phyloP scores from a whole-genome alignment of 352 stramenopile species.

The Peronospora tabacina region DNA sequence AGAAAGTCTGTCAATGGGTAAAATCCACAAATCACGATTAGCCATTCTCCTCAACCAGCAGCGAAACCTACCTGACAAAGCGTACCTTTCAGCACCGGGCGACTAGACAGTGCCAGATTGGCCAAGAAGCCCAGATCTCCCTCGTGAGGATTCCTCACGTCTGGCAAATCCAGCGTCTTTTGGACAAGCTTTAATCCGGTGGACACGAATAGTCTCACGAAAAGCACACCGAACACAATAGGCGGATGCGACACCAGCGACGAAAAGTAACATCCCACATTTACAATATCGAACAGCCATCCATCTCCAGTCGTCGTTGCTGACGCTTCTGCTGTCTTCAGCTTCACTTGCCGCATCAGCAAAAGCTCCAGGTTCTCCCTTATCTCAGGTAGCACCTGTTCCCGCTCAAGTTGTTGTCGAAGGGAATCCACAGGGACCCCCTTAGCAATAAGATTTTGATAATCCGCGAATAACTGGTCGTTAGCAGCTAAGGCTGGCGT shows the following conservation, averaged over 20 bases:
- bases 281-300: conserved; percentile 46
- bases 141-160: conserved; percentile 59
- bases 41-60: neutral
- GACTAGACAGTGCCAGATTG: conserved; percentile 52
- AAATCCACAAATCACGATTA: conserved; percentile 2
- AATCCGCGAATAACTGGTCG: conserved; percentile 47
- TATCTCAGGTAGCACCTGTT: conserved; percentile 43
- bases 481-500: conserved; percentile 36
- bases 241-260: conserved; percentile 51
- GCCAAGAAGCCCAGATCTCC: conserved; percentile 55
- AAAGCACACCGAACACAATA: conserved; percentile 50
- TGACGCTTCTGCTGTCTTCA: conserved; percentile 13
- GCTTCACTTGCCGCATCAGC: conserved; percentile 34
- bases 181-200: conserved; percentile 32
- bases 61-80: neutral
- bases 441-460: conserved; percentile 51
- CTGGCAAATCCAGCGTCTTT: conserved; percentile 38
- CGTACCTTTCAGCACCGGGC: conserved; percentile 55
- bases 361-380: conserved; percentile 48
- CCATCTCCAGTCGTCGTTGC: conserved; percentile 16
- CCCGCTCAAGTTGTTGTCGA: conserved; percentile 59
- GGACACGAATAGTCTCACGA: conserved; percentile 48
- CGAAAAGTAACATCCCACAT: conserved; percentile 44
- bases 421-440: conserved; percentile 58
- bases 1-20: conserved; percentile 39